phyloP scores from a whole-genome alignment of 306 rosid species.

The Vigna reflexopilosa region DNA sequence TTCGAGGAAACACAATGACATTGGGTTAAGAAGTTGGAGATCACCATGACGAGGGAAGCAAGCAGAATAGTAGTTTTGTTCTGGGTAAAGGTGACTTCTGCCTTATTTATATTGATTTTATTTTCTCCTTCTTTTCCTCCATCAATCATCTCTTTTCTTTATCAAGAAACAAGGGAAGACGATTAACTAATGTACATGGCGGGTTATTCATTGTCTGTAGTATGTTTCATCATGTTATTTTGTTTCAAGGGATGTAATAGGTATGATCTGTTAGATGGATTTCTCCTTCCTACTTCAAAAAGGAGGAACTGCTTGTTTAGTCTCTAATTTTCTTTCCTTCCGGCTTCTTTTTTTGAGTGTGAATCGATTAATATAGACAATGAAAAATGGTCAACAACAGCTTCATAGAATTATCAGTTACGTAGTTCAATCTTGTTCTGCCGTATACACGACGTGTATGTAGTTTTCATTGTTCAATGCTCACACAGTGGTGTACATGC shows the following conservation, averaged over 20 bases:
- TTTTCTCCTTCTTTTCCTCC: neutral
- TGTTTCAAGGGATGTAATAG: slow-evolving; percentile 44
- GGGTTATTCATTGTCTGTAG: slow-evolving; percentile 58
- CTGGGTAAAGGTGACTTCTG: slow-evolving; percentile 52
- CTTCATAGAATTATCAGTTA: slow-evolving; percentile 46
- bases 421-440: neutral
- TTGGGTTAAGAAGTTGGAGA: slow-evolving; percentile 81
- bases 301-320: slow-evolving; percentile 46
- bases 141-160: slow-evolving; percentile 35
- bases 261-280: slow-evolving; percentile 43
- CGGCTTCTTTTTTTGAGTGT: slow-evolving; percentile 41
- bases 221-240: slow-evolving; percentile 51
- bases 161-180: slow-evolving; percentile 42
- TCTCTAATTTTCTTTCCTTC: slow-evolving; percentile 36
- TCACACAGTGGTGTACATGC: slow-evolving; percentile 26
- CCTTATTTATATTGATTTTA: slow-evolving; percentile 34
- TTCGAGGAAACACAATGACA: slow-evolving; percentile 93
- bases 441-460: neutral
- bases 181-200: slow-evolving; percentile 58
- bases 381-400: slow-evolving; percentile 47
- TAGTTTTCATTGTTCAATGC: slow-evolving; percentile 25
- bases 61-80: slow-evolving; percentile 12
- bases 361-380: slow-evolving; percentile 57
- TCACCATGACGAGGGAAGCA: slow-evolving; percentile 61
- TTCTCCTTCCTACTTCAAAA: slow-evolving; percentile 45